Evolutionary conservation across 192 early-diverging fungal genomes (phyloP), one percentile per base, ranked within the genome.

Genomic region (Coemansia sp.): DNA sequence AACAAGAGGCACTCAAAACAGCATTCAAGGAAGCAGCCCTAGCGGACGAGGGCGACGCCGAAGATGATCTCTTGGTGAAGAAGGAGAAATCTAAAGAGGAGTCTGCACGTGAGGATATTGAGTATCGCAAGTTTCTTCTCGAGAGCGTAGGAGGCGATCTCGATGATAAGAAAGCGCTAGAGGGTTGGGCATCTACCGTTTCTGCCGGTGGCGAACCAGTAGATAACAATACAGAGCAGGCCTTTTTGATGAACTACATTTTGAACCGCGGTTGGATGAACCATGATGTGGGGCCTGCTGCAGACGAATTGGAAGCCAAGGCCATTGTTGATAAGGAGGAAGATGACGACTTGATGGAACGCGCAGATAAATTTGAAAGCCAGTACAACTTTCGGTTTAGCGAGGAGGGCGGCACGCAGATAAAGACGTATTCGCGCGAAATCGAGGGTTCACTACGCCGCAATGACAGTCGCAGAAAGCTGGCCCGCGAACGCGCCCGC

Each of bases 361-460:
- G 83, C 18, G 87, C 86, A 2, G 93, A 96, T 31, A 83, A 89
- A 49, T 98, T 97, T 67, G 96, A 98, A 78, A 87, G 85, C 51
- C 84, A 85, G 65, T 92, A 94, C 75, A 98, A 98, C 61, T 95
- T 96, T 82, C 86, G 96, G 50, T 97, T 89, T 60, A 93, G 96
- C 80, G 95, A 98, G 73, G 86, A 85, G 66, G 88, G 89, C 28
- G 82, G 82, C 16, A 51, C 81, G 5, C 81, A 88, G 27, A 83
- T 98, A 62, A 82, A 85, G 32, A 88, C 91, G 18, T 88, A 95
- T 67, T 69, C 95, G 3, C 92, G 96, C 72, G 82, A 88, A 26
- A 85, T 96, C 21, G 90, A 90, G 60, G 90, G 87, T 22, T 88
- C 90, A 8, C 73, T 96, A 54, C 88, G 96, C 51, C 86, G 92